Evolutionary conservation across 2,329 filamentous ascomycete species (phyloP), one percentile per base, ranked within the genome.

Genomic region (Ceratocystis destructans): DNA sequence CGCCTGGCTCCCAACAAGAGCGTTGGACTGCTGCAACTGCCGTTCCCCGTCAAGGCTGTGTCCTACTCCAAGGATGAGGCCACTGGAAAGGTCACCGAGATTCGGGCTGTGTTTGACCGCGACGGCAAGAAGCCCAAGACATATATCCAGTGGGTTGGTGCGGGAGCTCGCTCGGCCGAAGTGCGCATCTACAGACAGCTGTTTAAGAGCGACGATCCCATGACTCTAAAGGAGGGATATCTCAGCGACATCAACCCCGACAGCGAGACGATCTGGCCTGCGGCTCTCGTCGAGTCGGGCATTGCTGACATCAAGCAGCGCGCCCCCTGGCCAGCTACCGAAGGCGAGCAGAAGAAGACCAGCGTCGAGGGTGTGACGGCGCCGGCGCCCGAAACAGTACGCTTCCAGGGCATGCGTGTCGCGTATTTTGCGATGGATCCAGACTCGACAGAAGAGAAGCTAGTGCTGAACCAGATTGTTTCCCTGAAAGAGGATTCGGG

Each of bases 381-480:
- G 82, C 80, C 79, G 10, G 87, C 87, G 0, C 83, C 84, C 28
- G 89, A 90, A 76, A 87, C 82, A 65, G 87, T 96, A 5, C 82
- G 93, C 61, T 97, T 97, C 81, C 93, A 97, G 79, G 93, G 86
- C 1, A 86, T 96, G 81, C 83, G 93, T 31, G 88, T 93, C 57
- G 93, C 87, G 8, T 96, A 95, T 74, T 94, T 94, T 77, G 80
- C 82, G 68, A 80, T 95, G 74, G 92, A 96, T 74, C 83, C 82
- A 62, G 90, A 96, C 71, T 89, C 85, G 68, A 88, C 84, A 0
- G 83, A 84, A 41, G 88, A 90, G n/a, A 89, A 87, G 75, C 80
- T 96, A 70, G 83, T 97, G 61, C 77, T 97, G 37, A 97, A 97
- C 77, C 83, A 90, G 64, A 96, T 97, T 72, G 92, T 97, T 25